Evolutionary conservation across 208 protist genomes (phyloP), one percentile per base, ranked within the genome.

Genomic region (Crithidia fasciculata): DNA sequence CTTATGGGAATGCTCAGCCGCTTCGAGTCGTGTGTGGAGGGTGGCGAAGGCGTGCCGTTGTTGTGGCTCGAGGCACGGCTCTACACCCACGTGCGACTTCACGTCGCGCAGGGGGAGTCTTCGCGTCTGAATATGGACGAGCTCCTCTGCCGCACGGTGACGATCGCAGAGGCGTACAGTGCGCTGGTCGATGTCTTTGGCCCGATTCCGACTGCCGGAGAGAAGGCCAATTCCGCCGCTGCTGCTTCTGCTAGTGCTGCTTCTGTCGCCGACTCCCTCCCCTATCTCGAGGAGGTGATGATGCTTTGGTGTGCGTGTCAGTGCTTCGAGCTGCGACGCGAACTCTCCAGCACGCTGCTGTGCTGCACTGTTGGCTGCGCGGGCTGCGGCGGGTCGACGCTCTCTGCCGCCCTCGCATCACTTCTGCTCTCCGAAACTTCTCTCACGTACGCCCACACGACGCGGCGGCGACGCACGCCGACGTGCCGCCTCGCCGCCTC

Each of bases 1-100:
- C 59, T 92, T n/a, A 36, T 65, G 37, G 79, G 60, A 12, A 63
- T 89, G 39, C 83, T 87, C 19, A 43, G 49, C 19, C 2, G 76
- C 8, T 82, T 92, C 66, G 76, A 73, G 8, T 58, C 60, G 12
- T 19, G 15, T 18, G 41, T 36, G 16, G 50, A 69, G 13, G 50
- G 44, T 8, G 18, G 67, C 45, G 65, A 52, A 8, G 49, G 58
- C n/a, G 50, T 53, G 6, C 74, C 88, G 13, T 44, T 82, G 5
- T 58, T 79, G 13, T 79, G 66, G 57, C 72, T 93, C 13, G 88
- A 93, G 74, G 65, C 83, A 19, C 73, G 54, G 3, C 70, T 93
- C 15, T 83, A 87, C 43, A 69, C 72, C 3, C 18, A 76, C 60
- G 58, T 86, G 2, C 56, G 77, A 2, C 65, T 69, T 2, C 75